phyloP scores from a whole-genome alignment of 2,329 filamentous ascomycete genomes.

The Laburnicola sp. region DNA sequence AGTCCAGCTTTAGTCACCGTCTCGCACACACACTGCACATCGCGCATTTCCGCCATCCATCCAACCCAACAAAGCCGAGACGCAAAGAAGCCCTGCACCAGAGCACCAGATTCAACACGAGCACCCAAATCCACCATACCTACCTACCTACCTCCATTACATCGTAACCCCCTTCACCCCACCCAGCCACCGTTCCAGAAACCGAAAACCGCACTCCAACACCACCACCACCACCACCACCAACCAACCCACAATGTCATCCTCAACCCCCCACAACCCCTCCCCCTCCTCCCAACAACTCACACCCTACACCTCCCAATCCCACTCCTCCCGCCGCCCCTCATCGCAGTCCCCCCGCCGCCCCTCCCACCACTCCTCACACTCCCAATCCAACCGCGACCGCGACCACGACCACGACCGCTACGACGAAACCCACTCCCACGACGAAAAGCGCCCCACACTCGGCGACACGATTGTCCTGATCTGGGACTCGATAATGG shows the following conservation, averaged over 20 bases:
- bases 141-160: neutral
- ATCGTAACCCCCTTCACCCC: neutral
- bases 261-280: constrained; percentile 2
- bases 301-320: constrained; percentile 1
- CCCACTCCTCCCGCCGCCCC: neutral
- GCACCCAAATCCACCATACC: neutral
- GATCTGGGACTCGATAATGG: constrained; percentile 16
- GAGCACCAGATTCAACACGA: neutral
- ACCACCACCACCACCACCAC: constrained; percentile 37
- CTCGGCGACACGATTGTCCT: constrained; percentile 20
- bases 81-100: too few relatives aligned
- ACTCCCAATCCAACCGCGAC: neutral
- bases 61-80: too few relatives aligned
- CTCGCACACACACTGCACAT: neutral
- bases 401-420: neutral
- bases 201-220: constrained; percentile 70
- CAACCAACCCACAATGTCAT: constrained; percentile 1
- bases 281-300: constrained; percentile 1
- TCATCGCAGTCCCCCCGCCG: constrained; percentile 1
- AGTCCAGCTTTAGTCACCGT: neutral
- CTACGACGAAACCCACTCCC: neutral
- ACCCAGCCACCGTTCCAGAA: constrained; percentile 51
- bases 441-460: constrained; percentile 18
- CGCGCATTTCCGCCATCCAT: too few relatives aligned
- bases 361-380: constrained; percentile 14